Conservation (phyloP, 768 basidiomycete genomes). For the Tephrocybe sp. region DNA sequence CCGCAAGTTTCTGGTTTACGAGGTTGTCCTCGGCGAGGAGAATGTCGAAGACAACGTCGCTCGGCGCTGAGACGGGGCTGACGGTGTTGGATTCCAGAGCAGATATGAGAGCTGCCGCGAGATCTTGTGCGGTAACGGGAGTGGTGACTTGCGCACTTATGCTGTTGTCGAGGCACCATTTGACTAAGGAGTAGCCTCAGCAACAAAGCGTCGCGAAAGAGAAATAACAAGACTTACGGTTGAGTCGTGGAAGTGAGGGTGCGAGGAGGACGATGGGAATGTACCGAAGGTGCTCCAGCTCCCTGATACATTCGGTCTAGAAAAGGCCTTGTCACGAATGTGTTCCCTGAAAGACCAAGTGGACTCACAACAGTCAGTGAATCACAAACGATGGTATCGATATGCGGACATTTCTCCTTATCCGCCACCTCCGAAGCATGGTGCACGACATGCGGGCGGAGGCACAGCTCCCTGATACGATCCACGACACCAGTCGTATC, state of each 20-base stretch:
- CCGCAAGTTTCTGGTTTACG: slow-evolving; percentile 93
- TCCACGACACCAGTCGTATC: slow-evolving; percentile 76
- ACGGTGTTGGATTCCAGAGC: slow-evolving; percentile 95
- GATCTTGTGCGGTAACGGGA: slow-evolving; percentile 83
- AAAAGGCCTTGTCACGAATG: slow-evolving; percentile 1
- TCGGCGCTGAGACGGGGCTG: slow-evolving; percentile 81
- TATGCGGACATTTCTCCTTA: slow-evolving; percentile 79
- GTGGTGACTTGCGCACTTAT: slow-evolving; percentile 94
- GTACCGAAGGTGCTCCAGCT: slow-evolving; percentile 92
- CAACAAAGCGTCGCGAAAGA: slow-evolving; percentile 5
- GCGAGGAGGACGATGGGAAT: slow-evolving; percentile 93
- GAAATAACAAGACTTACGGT: slow-evolving; percentile 47
- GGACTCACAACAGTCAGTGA: slow-evolving; percentile 77
- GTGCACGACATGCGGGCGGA: slow-evolving; percentile 74
- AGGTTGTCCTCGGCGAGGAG: slow-evolving; percentile 96
- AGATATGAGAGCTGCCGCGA: slow-evolving; percentile 88
- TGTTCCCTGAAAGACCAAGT: no score
- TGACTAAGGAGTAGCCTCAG: slow-evolving; percentile 48
- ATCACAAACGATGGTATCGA: slow-evolving; percentile 96
- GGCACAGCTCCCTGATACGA: slow-evolving; percentile 73
- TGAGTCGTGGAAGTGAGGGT: slow-evolving; percentile 72
- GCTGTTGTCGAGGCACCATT: slow-evolving; percentile 96
- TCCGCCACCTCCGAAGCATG: slow-evolving; percentile 79
- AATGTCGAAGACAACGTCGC: slow-evolving; percentile 87
- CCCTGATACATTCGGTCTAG: slow-evolving; percentile 86